Percentiles rank a stretch among this genome's conserved stretches.
These are phyloP conservation scores for Linum trigynum DNA, from an alignment of 345 rosid genomes.

Conservation along the genomic window DNA sequence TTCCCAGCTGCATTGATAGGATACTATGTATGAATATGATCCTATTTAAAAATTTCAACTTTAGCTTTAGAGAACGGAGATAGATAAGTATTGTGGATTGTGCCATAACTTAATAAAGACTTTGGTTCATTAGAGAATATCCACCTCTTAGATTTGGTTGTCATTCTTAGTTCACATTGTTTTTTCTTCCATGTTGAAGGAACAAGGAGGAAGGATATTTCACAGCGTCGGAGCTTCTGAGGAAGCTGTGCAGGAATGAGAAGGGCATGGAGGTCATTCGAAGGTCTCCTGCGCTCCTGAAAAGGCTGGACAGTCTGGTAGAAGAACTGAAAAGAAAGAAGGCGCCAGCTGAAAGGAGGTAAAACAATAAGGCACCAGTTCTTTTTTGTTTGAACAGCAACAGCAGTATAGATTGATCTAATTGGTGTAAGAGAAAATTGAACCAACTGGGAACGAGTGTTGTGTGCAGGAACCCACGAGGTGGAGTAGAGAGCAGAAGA, in stretches of 20 bases:
- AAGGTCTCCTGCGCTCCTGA: slow-evolving; percentile 48
- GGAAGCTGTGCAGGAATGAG: slow-evolving; percentile 43
- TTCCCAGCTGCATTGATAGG: too few species aligned
- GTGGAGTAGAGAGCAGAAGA: slow-evolving; percentile 21
- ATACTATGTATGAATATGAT: too few species aligned
- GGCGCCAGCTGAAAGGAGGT: slow-evolving; percentile 45
- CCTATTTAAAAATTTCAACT: too few species aligned
- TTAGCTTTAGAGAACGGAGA: too few species aligned
- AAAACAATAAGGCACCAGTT: slow-evolving; percentile 3
- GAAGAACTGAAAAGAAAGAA: slow-evolving; percentile 58
- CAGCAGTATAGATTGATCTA: background rate
- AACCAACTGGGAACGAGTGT: background rate
- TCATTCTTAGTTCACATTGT: background rate
- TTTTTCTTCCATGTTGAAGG: slow-evolving; percentile 30
- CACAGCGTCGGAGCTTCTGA: slow-evolving; percentile 58
- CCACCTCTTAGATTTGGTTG: too few species aligned
- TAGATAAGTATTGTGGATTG: too few species aligned
- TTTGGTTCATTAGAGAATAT: too few species aligned
- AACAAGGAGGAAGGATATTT: slow-evolving; percentile 86
- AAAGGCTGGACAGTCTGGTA: slow-evolving; percentile 51
- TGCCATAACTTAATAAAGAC: too few species aligned
- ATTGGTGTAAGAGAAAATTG: background rate
- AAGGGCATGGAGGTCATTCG: slow-evolving; percentile 45
- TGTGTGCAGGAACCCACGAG: slow-evolving; percentile 41
- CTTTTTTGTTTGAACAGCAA: background rate